Base-by-base conservation (phyloP, 1,284 basidiomycete genomes). In the Cutaneotrichosporon cavernicola region DNA sequence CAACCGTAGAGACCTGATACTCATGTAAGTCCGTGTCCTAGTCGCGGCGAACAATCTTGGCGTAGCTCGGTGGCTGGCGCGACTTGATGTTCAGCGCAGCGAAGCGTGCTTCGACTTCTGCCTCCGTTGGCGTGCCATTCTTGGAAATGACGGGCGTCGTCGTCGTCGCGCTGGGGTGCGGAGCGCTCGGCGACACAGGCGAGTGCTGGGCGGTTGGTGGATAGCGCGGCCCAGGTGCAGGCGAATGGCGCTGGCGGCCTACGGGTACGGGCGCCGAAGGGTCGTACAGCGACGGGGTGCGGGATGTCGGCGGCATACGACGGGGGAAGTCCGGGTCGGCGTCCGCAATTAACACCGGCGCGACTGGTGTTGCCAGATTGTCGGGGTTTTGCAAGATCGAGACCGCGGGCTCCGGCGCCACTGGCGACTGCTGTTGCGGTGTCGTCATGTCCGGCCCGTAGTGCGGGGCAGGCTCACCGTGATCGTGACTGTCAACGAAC, bases 21-120 rank as follows among this genome's bases (percentile, higher is more conserved):
- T 56, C 32, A n/a, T 22, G 26, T 13, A 14, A n/a, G 26, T 26
- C 55, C 22, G 3, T 14, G 18, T 9, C 7, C 61, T 69, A 76
- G 56, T 79, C 77, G 60, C 76, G 62, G 52, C 74, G 64, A n/a
- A 78, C 74, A 32, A 77, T 72, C 67, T 76, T 78, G 38, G 77
- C 77, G 69, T 79, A 79, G 55, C 72, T 73, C 34, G 75, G 70
- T 49, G 68, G 67, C 21, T 59, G 56, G 10, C 32, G 31, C 38
- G 43, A 32, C 47, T 70, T 74, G 57, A 79, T 50, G 40, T 61
- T 70, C n/a, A 79, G 61, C 9, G 72, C 73, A 16, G 71, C 72
- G 31, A 79, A 57, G 40, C 70, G 74, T 2, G 73, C 77, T 67
- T 79, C 77, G 49, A 79, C 74, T 7, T 77, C 76, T 38, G 74